Conservation (phyloP, 1,284 basidiomycete species). For the Megacollybia platyphylla region DNA sequence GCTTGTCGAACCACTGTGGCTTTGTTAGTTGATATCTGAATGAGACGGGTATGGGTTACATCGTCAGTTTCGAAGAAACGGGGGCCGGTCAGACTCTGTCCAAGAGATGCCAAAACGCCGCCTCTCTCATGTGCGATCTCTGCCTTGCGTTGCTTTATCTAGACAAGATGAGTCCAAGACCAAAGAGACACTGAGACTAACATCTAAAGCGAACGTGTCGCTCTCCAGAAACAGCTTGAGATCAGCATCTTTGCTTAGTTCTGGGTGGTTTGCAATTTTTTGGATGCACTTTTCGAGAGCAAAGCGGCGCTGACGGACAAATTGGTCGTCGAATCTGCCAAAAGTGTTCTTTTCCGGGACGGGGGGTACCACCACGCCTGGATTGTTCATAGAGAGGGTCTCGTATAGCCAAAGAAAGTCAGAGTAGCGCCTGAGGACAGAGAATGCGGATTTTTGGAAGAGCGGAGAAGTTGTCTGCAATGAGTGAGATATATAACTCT, state of each 20-base stretch:
- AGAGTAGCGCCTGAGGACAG: conserved; percentile 88
- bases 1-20: conserved; percentile 81
- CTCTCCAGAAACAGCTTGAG: conserved; percentile 81
- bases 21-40: neutral
- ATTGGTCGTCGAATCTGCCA: conserved; percentile 81
- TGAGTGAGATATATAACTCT: neutral
- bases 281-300: conserved; percentile 84
- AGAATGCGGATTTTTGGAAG: conserved; percentile 73
- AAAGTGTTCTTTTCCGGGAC: conserved; percentile 93
- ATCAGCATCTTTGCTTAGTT: conserved; percentile 75
- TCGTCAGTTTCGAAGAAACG: conserved; percentile 92
- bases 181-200: conserved; percentile 21
- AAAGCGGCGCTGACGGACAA: conserved; percentile 73
- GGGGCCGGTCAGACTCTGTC: conserved; percentile 67
- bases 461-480: conserved; percentile 70
- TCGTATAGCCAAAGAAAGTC: conserved; percentile 98
- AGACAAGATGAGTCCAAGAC: conserved; percentile 3
- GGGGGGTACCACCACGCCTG: conserved; percentile 94
- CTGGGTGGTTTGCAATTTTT: conserved; percentile 82
- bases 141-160: conserved; percentile 83
- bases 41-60: conserved; percentile 22
- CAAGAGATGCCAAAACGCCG: conserved; percentile 71
- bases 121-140: conserved; percentile 65
- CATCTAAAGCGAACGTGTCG: conserved; percentile 75
- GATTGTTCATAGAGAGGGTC: conserved; percentile 82